Evolutionary conservation across 2,329 filamentous ascomycete genomes (phyloP).

Genomic region (Aspergillus sclerotialis): DNA sequence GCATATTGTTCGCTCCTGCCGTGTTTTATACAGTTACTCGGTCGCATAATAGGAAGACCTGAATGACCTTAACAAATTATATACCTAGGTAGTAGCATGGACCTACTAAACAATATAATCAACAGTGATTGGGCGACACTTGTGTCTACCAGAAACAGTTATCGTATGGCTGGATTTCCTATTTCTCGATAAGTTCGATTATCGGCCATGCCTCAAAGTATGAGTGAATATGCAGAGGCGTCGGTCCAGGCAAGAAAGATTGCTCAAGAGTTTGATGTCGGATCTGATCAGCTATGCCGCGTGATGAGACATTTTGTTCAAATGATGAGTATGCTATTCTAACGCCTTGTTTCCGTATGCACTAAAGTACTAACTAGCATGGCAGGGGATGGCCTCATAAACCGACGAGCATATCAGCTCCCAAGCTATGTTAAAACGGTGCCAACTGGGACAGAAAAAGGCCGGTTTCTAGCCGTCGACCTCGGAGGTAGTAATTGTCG

Average conservation of each 20-base stretch:
- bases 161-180: too few relatives aligned
- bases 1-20: too few relatives aligned
- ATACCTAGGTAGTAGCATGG: too few relatives aligned
- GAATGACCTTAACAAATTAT: too few relatives aligned
- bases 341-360: background rate
- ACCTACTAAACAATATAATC: too few relatives aligned
- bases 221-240: background rate
- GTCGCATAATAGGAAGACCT: too few relatives aligned
- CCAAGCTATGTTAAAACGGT: slow-evolving; percentile 11
- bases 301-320: background rate
- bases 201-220: background rate
- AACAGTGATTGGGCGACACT: too few relatives aligned
- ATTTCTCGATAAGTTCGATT: background rate
- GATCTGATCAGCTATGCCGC: background rate
- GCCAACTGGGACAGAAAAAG: slow-evolving; percentile 11
- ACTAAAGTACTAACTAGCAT: background rate
- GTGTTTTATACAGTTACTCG: too few relatives aligned
- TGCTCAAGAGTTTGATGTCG: background rate
- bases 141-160: too few relatives aligned
- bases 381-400: slow-evolving; percentile 10
- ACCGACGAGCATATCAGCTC: slow-evolving; percentile 12
- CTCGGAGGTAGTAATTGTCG: slow-evolving; percentile 16
- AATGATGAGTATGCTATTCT: background rate
- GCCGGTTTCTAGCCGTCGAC: slow-evolving; percentile 13
- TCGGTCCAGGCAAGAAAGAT: background rate